Percentiles rank a stretch among this genome's conserved stretches.
Conservation (phyloP, 2,329 filamentous ascomycete species). For the Sporothrix curviconia region DNA sequence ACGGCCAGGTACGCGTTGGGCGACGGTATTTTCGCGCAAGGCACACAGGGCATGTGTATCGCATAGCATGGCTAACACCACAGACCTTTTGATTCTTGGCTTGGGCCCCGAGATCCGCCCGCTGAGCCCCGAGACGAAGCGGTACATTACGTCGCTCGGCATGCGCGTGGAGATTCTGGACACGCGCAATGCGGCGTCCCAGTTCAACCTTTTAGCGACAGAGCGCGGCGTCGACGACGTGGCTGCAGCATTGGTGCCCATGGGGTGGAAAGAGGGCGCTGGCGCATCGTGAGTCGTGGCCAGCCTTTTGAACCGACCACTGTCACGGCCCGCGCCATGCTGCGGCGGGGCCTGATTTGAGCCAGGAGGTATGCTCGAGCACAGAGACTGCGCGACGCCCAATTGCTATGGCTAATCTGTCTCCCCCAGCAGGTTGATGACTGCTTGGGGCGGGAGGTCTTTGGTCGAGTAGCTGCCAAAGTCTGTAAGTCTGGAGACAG, state of each 20-base stretch:
- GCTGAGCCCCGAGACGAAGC: conserved; percentile 66
- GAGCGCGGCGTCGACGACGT: conserved; percentile 81
- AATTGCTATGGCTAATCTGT: too few species aligned
- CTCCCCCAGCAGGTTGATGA: too few species aligned
- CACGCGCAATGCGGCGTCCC: conserved; percentile 85
- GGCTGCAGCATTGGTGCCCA: conserved; percentile 78
- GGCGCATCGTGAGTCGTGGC: not conserved
- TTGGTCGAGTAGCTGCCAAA: too few species aligned
- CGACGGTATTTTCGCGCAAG: too few species aligned
- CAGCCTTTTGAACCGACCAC: too few species aligned
- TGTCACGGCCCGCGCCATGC: not conserved
- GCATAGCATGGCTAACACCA: too few species aligned
- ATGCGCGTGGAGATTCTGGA: conserved; percentile 84
- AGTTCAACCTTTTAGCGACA: conserved; percentile 93
- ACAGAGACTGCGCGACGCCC: too few species aligned
- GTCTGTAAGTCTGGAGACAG: too few species aligned
- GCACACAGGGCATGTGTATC: too few species aligned
- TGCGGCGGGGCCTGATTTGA: not conserved
- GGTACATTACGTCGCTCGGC: conserved; percentile 67
- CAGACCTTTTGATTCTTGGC: conserved; percentile 85
- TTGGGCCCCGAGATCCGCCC: conserved; percentile 70
- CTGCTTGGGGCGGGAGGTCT: too few species aligned
- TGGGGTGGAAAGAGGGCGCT: conserved; percentile 58
- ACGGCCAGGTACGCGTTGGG: conserved; percentile 83
- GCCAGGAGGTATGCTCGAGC: too few species aligned